Evolutionary conservation across 805 yeast species (phyloP).

Genomic region (Isabelozyma rhagii): DNA sequence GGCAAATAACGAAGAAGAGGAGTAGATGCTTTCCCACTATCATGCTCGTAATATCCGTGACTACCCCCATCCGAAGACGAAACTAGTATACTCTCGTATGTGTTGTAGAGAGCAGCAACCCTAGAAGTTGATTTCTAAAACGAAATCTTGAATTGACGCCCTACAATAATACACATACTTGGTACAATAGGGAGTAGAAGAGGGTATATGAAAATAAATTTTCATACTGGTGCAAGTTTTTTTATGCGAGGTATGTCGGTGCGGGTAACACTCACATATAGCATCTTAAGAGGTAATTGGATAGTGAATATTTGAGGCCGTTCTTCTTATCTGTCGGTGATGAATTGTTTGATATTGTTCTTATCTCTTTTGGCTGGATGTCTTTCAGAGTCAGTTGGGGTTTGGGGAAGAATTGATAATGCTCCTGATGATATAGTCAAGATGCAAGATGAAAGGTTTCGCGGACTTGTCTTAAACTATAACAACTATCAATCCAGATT

Average conservation of each 20-base stretch:
- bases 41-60: constrained; percentile 42
- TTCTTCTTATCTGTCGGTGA: not conserved
- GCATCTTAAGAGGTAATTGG: not conserved
- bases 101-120: constrained; percentile 49
- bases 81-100: constrained; percentile 45
- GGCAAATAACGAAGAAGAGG: not conserved
- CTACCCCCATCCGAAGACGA: constrained; percentile 25
- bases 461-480: constrained; percentile 26
- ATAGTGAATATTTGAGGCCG: not conserved
- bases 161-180: constrained; percentile 50
- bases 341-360: not conserved
- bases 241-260: constrained; percentile 6
- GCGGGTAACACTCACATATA: constrained; percentile 20
- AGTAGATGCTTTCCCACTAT: constrained; percentile 11
- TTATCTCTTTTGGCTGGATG: not conserved
- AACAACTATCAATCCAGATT: constrained; percentile 31
- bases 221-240: not conserved
- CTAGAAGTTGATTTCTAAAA: constrained; percentile 21
- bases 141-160: constrained; percentile 30
- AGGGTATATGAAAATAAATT: not conserved
- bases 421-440: constrained; percentile 18
- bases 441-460: constrained; percentile 9
- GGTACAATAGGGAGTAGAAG: constrained; percentile 36
- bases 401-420: constrained; percentile 22
- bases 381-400: constrained; percentile 6